These are phyloP conservation scores for Rutidosis leptorrhynchoides DNA, from an alignment of 129 eudicot species.

Conservation along the genomic window DNA sequence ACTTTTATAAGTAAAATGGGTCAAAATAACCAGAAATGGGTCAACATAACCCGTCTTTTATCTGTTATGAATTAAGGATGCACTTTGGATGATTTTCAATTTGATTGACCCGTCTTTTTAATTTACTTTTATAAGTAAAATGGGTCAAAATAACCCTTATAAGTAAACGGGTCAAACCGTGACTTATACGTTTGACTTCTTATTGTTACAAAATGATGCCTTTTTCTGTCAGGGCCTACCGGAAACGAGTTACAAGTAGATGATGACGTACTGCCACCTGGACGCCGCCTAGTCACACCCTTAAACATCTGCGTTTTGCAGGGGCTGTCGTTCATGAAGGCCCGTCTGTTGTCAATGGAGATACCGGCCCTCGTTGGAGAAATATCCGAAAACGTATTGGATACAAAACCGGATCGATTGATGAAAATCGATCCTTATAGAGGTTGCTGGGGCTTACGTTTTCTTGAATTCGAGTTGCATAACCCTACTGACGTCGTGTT, in stretches of 20 bases:
- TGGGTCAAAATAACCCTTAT: too few species aligned
- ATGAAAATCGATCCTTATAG: conserved; percentile 86
- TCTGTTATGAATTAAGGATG: too few species aligned
- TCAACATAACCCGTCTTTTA: too few species aligned
- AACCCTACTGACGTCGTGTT: conserved; percentile 89
- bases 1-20: too few species aligned
- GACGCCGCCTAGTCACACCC: conserved; percentile 84
- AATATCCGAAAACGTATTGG: conserved; percentile 34
- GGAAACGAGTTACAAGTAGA: conserved; percentile 36
- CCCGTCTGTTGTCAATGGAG: conserved; percentile 90
- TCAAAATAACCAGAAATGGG: too few species aligned
- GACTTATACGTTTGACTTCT: not conserved
- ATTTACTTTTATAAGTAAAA: too few species aligned
- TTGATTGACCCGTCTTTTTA: too few species aligned
- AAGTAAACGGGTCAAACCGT: not conserved
- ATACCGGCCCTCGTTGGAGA: conserved; percentile 87
- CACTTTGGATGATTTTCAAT: too few species aligned
- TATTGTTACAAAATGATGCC: too few species aligned
- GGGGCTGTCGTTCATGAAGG: conserved; percentile 86
- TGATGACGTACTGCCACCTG: conserved; percentile 57
- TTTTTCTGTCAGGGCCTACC: conserved; percentile 48
- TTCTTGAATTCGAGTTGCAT: conserved; percentile 84
- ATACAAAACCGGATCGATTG: conserved; percentile 44
- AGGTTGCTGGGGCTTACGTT: conserved; percentile 95
- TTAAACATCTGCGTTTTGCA: conserved; percentile 79